phyloP scores from a whole-genome alignment of 768 basidiomycete species.

The Mycena epipterygia region DNA sequence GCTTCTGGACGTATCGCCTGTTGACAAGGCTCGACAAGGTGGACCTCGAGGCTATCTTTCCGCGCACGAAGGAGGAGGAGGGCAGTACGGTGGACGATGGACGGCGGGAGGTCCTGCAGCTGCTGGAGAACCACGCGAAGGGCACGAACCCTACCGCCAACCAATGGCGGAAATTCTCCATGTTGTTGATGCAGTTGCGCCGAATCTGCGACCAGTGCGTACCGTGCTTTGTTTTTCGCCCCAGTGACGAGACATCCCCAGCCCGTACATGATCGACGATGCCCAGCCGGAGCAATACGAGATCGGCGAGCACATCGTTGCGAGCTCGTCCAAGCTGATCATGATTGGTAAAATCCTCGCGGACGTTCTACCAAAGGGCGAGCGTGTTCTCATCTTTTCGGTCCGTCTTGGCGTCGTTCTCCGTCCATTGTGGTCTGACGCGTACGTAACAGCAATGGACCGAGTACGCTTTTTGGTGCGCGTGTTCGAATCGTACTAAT shows the following conservation, averaged over 20 bases:
- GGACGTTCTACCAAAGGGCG: conserved; percentile 69
- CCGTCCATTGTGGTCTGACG: not conserved
- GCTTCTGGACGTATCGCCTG: conserved; percentile 73
- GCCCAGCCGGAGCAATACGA: conserved; percentile 64
- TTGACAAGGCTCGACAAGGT: conserved; percentile 65
- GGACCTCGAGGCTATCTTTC: conserved; percentile 65
- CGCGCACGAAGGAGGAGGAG: conserved; percentile 41
- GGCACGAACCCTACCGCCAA: conserved; percentile 42
- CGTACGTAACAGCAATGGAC: conserved; percentile 67
- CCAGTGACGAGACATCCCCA: conserved; percentile 30
- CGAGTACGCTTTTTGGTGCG: conserved; percentile 45
- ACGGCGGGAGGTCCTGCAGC: conserved; percentile 54
- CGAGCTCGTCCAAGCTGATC: conserved; percentile 68
- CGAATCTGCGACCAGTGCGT: conserved; percentile 79
- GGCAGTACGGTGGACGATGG: conserved; percentile 50
- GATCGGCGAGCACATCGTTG: conserved; percentile 68
- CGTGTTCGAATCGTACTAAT: conserved; percentile 5
- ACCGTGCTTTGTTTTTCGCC: not conserved
- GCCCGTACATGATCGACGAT: conserved; percentile 66
- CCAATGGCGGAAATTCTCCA: conserved; percentile 69
- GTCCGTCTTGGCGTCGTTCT: conserved; percentile 48
- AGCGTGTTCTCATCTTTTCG: conserved; percentile 78
- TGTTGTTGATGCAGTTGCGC: conserved; percentile 79
- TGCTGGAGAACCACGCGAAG: conserved; percentile 55
- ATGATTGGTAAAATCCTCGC: conserved; percentile 71